These are phyloP conservation scores for Nemania sp. DNA, from an alignment of 2,329 filamentous ascomycete species.

Conservation along the genomic window DNA sequence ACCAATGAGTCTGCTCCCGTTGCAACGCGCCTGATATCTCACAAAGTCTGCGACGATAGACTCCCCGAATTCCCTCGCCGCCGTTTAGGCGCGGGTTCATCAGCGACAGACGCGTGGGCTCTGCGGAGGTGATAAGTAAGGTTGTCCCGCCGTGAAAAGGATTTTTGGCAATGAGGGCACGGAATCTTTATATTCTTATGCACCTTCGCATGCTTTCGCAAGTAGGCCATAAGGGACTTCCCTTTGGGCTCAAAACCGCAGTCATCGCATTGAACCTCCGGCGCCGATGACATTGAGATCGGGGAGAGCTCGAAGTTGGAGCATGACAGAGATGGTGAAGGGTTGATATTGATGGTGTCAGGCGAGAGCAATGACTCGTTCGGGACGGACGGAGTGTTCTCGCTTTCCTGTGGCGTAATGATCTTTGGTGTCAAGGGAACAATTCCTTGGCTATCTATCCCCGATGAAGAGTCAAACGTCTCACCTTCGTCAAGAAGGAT, in stretches of 20 bases:
- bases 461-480: not conserved
- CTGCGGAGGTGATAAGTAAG: constrained; percentile 12
- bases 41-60: not conserved
- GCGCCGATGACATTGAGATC: not conserved
- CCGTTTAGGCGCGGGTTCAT: not conserved
- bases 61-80: constrained; percentile 2
- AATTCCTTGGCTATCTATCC: not conserved
- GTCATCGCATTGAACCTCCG: constrained; percentile 5
- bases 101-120: not conserved
- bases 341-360: not conserved
- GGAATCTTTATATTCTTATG: constrained; percentile 6
- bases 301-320: constrained; percentile 3
- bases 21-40: not conserved
- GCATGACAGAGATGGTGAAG: constrained; percentile 1
- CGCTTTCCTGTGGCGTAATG: not conserved
- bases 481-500: not conserved
- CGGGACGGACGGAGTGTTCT: not conserved
- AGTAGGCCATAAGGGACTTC: constrained; percentile 13
- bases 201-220: constrained; percentile 22
- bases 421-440: not conserved
- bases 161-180: constrained; percentile 19
- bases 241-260: constrained; percentile 19
- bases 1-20: not conserved
- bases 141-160: constrained; percentile 22
- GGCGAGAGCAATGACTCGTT: not conserved